Percentiles rank a stretch among this genome's conserved stretches.
phyloP scores from a whole-genome alignment of 257 asterid species.

The Nemophila menziesii region DNA sequence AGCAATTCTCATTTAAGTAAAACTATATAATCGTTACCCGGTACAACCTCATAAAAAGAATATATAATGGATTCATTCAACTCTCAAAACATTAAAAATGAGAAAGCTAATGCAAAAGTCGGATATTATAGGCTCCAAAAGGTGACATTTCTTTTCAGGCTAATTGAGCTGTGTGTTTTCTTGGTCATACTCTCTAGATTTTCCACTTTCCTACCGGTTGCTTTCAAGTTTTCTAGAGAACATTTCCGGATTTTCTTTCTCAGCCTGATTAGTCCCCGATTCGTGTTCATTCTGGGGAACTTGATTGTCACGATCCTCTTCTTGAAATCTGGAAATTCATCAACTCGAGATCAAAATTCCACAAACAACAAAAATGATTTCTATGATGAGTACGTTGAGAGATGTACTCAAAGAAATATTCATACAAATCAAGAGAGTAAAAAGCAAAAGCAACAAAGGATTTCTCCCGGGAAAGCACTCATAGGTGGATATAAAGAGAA shows the following conservation, averaged over 20 bases:
- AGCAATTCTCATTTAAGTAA: conserved; percentile 17
- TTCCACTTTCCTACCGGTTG: conserved; percentile 24
- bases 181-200: conserved; percentile 18
- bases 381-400: conserved; percentile 42
- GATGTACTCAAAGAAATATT: conserved; percentile 18
- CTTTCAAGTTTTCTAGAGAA: conserved; percentile 24
- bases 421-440: conserved; percentile 1
- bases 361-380: conserved; percentile 15
- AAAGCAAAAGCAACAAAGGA: conserved; percentile 14
- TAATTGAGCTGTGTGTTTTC: conserved; percentile 19
- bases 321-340: conserved; percentile 31
- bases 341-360: conserved; percentile 13
- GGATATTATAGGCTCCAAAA: conserved; percentile 13
- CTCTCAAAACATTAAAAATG: conserved; percentile 15
- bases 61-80: conserved; percentile 23
- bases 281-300: conserved; percentile 63
- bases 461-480: background rate
- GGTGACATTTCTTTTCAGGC: conserved; percentile 18
- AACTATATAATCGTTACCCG: background rate
- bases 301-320: conserved; percentile 43
- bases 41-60: background rate
- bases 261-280: conserved; percentile 33
- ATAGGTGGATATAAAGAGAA: background rate
- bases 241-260: conserved; percentile 31
- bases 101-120: conserved; percentile 15